These are phyloP conservation scores for Pseudotsuga menziesii DNA, from an alignment of 75 land plant species.

Conservation along the genomic window DNA sequence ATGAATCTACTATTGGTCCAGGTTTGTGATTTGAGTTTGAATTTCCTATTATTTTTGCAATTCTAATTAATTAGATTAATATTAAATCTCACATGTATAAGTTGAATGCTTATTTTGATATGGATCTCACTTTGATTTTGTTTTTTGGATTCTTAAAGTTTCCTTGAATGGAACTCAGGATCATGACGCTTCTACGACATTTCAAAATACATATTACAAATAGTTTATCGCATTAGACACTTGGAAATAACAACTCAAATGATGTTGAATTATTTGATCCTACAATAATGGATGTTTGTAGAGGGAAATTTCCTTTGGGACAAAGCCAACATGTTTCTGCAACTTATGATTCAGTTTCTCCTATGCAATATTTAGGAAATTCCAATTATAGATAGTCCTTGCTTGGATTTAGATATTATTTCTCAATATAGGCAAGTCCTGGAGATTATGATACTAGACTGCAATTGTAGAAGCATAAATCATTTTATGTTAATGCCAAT, in stretches of 20 bases:
- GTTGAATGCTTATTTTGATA: not conserved
- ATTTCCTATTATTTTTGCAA: not conserved
- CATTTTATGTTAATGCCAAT: constrained; percentile 11
- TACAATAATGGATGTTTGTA: constrained; percentile 63
- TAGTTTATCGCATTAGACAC: not conserved
- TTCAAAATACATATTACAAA: not conserved
- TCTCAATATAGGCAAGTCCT: not conserved
- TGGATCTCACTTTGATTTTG: not conserved
- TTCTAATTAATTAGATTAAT: not conserved
- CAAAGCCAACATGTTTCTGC: constrained; percentile 2
- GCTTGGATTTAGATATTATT: too few species aligned
- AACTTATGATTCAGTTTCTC: not conserved
- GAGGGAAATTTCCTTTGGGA: constrained; percentile 40
- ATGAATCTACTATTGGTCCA: constrained; percentile 15
- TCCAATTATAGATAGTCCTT: too few species aligned
- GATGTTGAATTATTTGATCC: constrained; percentile 58
- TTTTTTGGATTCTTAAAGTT: not conserved
- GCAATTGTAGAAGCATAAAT: constrained; percentile 24
- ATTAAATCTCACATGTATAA: not conserved
- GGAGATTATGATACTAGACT: constrained; percentile 20
- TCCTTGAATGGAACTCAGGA: constrained; percentile 9
- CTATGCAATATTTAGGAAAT: not conserved
- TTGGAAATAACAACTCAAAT: not conserved
- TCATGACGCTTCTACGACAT: not conserved
- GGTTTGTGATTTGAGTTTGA: constrained; percentile 14